Evolutionary conservation across 148 eudicot species (phyloP), one percentile per base, ranked within the genome.

Genomic region (Beta vulgaris): DNA sequence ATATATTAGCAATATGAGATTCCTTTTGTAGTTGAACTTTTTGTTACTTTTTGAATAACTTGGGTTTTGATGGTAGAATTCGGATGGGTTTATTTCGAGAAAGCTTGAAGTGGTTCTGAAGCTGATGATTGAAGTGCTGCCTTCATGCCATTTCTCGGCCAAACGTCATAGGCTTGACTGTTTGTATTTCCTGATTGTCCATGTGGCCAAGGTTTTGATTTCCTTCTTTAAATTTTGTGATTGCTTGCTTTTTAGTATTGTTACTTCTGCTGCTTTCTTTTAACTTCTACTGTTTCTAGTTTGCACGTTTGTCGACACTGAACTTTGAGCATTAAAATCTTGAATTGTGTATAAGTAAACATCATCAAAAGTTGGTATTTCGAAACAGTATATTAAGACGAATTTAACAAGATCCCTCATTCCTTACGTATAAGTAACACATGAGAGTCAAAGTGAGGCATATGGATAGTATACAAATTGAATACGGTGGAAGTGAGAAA

Each of bases 141-240:
- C 92, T 66, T 85, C 83, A 28, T 92, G 99, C 78, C 99, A 96
- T 82, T 88, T 87, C 83, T 86, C 99, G 21, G 97, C 99, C 48
- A 96, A 96, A 76, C 99, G 93, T 71, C 86, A 89, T 81, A 90
- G 99, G 75, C 98, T 96, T 37, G 90, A 89, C 80, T 96, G 98
- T 79, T 82, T 96, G 75, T 91, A 89, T 85, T 88, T 82, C 74
- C 69, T 96, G 70, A 89, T 92, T 81, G 86, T 88, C 32, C 85
- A 89, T 82, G 83, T 82, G 35, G 76, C 88, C 44, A 91, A 96
- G 99, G 99, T 92, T 67, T 65, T 37, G 6, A 11, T 34, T 46
- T 58, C 3, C 65, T 58, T 48, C 35, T 55, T 23, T 55, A 62
- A 46, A 4, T 4, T 36, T 0, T 67, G n/a, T n/a, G 40, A 12